Conservation (phyloP, 2,329 filamentous ascomycete genomes). For the Dissoconium aciculare region DNA sequence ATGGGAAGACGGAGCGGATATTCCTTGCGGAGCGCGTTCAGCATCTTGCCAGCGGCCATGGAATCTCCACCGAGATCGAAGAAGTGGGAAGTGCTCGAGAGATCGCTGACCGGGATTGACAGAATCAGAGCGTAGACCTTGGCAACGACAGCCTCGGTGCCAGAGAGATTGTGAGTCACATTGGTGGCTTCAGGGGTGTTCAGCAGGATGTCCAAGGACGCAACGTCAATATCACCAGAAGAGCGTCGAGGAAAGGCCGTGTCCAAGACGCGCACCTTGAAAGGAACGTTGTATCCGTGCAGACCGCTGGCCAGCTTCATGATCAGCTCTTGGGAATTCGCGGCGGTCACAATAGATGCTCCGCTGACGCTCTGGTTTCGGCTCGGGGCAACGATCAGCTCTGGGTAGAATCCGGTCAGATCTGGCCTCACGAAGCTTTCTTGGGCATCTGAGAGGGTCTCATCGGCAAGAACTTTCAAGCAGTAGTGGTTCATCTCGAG, state of each 20-base stretch:
- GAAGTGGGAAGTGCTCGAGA: constrained; percentile 33
- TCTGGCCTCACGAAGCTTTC: constrained; percentile 17
- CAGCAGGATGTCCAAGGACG: constrained; percentile 4
- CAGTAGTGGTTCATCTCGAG: constrained; percentile 8
- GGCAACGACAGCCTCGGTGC: constrained; percentile 28
- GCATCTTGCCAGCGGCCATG: constrained; percentile 37
- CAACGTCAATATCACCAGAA: constrained; percentile 15
- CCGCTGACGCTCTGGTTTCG: constrained; percentile 1
- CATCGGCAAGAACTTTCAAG: constrained; percentile 8
- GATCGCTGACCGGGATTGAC: constrained; percentile 25
- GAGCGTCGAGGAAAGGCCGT: constrained; percentile 15
- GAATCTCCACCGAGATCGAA: constrained; percentile 42
- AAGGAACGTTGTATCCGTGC: constrained; percentile 19
- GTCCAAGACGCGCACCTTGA: constrained; percentile 16
- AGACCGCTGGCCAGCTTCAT: constrained; percentile 12
- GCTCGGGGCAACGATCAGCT: constrained; percentile 23
- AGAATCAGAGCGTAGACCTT: constrained; percentile 35
- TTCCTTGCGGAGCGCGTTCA: constrained; percentile 37
- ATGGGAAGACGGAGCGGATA: constrained; percentile 38
- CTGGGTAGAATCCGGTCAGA: constrained; percentile 18
- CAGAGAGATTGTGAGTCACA: constrained; percentile 10
- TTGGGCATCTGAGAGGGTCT: constrained; percentile 10
- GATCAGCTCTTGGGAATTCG: constrained; percentile 8
- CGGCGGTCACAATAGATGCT: constrained; percentile 4
- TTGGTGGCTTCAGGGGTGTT: background rate